phyloP scores from a whole-genome alignment of 106 monocot species.

The Phalaenopsis equestris region DNA sequence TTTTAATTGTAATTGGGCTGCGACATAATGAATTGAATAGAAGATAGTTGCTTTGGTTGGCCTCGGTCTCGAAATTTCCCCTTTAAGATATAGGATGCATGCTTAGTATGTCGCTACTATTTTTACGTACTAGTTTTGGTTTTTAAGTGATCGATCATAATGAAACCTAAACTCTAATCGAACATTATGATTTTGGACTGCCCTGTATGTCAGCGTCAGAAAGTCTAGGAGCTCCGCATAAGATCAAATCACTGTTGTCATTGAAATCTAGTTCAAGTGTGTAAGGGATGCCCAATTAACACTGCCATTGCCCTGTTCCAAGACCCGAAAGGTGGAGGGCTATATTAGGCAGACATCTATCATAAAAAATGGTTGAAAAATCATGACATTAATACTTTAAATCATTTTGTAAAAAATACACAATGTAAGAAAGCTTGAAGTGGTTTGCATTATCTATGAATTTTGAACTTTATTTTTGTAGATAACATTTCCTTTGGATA shows the following conservation, averaged over 20 bases:
- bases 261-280: not conserved
- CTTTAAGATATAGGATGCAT: not conserved
- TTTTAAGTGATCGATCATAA: not conserved
- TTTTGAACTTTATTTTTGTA: slow-evolving; percentile 2
- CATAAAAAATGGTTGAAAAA: too few species aligned
- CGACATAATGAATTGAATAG: not conserved
- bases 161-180: not conserved
- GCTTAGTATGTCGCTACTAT: not conserved
- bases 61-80: not conserved
- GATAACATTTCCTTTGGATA: slow-evolving; percentile 18
- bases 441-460: not conserved
- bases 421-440: not conserved
- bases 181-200: not conserved
- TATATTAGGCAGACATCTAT: too few species aligned
- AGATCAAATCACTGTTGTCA: not conserved
- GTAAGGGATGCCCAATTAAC: not conserved
- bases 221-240: not conserved
- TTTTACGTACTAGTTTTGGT: not conserved
- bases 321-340: too few species aligned
- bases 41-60: not conserved
- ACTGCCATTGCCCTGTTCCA: too few species aligned
- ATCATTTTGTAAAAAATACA: too few species aligned
- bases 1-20: not conserved
- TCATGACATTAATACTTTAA: too few species aligned
- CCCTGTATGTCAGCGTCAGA: not conserved